Base-by-base conservation (phyloP, 2,329 filamentous ascomycete species). In the Apiospora phragmitis region DNA sequence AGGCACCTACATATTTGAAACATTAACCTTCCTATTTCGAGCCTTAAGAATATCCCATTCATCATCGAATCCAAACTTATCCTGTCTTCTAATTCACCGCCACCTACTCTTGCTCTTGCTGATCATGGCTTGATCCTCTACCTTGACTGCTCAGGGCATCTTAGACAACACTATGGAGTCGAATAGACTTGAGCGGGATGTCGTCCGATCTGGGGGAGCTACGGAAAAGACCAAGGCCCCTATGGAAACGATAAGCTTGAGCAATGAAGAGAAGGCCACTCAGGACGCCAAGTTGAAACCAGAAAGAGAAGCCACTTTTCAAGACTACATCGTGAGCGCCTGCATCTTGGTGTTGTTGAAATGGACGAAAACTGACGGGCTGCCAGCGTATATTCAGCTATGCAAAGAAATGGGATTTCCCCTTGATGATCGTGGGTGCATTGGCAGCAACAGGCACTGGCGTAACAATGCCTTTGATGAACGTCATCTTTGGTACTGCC, bases 381-480 rank as follows among this genome's bases (percentile, higher is more conserved):
- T 35, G 67, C 70, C 67, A 86, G 81, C 83, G 87, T 70, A 80
- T 89, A 55, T 89, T 89, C 74, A 78, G 78, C 24, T 89, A 89
- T 80, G 87, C 86, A 24, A 85, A 80, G n/a, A 82, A 80, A 75
- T 86, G 83, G 83, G 87, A 89, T 73, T 82, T 83, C 59, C 71
- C 84, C 43, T 80, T 87, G 47, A 85, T 89, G 75, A 79, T 77
- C n/a, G 78, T 80, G 8, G 88, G 86, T 26, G 75, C 79, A 21
- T 8, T 87, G 49, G 84, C 87, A 65, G 86, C 87, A 21, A 81
- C 87, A 12, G 87, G 84, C 29, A 83, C 86, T 1, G 88, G 88
- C 70, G 78, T 85, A 62, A 80, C 82, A 77, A 67, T 90, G 65
- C 89, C 89, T 0, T 74, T 91, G 66, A 88, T 90, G 85, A 90